Percentiles rank a stretch among this genome's conserved stretches.
Evolutionary conservation across 495 filamentous ascomycete species (phyloP).

Genomic region (Hyaloscypha finlandica): DNA sequence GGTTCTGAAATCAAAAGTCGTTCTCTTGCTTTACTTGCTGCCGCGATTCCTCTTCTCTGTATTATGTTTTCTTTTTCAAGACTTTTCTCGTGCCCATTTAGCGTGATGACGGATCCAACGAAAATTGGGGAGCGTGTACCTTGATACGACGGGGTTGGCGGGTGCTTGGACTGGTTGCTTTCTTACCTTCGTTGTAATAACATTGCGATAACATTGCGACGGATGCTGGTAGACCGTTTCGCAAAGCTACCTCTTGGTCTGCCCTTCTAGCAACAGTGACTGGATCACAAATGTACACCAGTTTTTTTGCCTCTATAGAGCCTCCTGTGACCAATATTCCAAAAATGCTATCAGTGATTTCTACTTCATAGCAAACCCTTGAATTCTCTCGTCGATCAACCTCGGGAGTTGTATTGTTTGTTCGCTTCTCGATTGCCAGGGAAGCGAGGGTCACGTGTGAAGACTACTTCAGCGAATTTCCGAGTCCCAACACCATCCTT

Average conservation of each 20-base stretch:
- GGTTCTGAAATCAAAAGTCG: conserved; percentile 31
- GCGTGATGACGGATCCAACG: conserved; percentile 31
- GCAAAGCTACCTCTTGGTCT: conserved; percentile 34
- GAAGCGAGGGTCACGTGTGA: not conserved
- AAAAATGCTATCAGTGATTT: not conserved
- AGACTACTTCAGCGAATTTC: not conserved
- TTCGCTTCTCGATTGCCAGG: not conserved
- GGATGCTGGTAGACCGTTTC: conserved; percentile 39
- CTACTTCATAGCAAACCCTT: not conserved
- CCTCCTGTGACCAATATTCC: not conserved
- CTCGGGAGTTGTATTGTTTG: not conserved
- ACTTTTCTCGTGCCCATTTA: conserved; percentile 29
- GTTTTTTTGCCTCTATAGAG: conserved; percentile 15
- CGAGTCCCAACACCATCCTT: not conserved
- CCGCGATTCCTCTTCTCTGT: conserved; percentile 30
- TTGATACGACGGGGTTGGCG: conserved; percentile 17
- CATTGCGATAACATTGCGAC: conserved; percentile 14
- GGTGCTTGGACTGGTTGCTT: conserved; percentile 28
- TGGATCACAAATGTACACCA: conserved; percentile 40
- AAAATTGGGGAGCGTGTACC: conserved; percentile 22
- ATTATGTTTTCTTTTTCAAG: conserved; percentile 29
- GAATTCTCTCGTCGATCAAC: not conserved
- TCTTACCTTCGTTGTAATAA: conserved; percentile 61
- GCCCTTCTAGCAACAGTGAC: conserved; percentile 20
- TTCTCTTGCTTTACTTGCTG: conserved; percentile 22